Conservation (phyloP, 768 basidiomycete genomes). For the Hericium coralloides region DNA sequence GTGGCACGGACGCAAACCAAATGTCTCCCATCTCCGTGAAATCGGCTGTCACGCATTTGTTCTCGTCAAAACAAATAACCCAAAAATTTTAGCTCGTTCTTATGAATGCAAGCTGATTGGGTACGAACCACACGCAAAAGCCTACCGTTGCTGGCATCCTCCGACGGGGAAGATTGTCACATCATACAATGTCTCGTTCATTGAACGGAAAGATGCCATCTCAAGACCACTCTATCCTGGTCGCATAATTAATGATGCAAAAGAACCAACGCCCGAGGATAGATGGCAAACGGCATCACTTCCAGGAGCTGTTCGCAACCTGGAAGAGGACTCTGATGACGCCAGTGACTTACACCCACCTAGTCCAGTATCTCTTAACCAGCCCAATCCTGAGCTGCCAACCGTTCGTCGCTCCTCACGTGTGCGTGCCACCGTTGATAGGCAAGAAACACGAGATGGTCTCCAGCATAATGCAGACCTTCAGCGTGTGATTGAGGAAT, state of each 20-base stretch:
- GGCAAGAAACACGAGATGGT: not conserved
- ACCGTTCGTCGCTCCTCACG: not conserved
- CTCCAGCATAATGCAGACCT: not conserved
- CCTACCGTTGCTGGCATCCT: not conserved
- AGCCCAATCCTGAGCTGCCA: not conserved
- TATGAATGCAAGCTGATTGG: not conserved
- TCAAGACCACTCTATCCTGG: not conserved
- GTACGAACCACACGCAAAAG: not conserved
- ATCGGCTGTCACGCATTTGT: not conserved
- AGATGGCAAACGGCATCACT: not conserved
- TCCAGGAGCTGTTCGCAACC: not conserved
- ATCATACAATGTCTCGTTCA: not conserved
- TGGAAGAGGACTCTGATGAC: not conserved
- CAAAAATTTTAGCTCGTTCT: not conserved
- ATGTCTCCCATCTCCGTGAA: not conserved
- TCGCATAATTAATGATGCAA: not conserved
- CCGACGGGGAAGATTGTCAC: not conserved
- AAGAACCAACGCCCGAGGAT: not conserved
- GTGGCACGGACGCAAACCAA: not conserved
- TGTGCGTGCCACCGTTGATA: not conserved
- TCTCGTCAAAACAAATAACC: not conserved
- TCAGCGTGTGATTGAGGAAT: not conserved
- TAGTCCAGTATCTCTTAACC: not conserved
- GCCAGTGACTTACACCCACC: no score
- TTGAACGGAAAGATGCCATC: not conserved